Percentiles rank a stretch among this genome's conserved stretches.
phyloP scores from a whole-genome alignment of 352 stramenopile species.

The Plasmopara halstedii region DNA sequence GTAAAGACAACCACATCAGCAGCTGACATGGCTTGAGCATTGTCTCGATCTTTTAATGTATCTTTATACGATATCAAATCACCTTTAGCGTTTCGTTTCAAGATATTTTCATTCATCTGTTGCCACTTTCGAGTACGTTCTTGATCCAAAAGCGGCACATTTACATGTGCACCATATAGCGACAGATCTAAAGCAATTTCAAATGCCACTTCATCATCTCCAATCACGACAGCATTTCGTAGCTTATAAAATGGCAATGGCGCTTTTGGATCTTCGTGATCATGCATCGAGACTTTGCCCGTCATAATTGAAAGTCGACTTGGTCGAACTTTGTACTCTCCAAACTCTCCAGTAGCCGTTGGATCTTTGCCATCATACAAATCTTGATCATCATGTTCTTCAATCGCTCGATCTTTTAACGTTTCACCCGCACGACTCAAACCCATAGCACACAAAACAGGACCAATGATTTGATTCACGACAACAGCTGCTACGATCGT shows the following conservation, averaged over 20 bases:
- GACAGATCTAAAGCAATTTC: constrained; percentile 52
- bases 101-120: constrained; percentile 49
- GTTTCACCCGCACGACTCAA: constrained; percentile 43
- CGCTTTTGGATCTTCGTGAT: constrained; percentile 7
- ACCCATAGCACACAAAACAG: constrained; percentile 49
- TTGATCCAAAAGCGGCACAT: constrained; percentile 48
- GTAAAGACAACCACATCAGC: constrained; percentile 62
- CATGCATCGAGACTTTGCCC: background rate
- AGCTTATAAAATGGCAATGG: constrained; percentile 44
- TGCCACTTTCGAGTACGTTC: constrained; percentile 49
- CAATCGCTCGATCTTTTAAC: constrained; percentile 16
- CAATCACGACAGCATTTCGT: constrained; percentile 48
- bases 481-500: constrained; percentile 64
- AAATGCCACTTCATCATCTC: constrained; percentile 51
- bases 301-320: constrained; percentile 2
- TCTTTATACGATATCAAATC: constrained; percentile 64
- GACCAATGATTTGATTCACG: constrained; percentile 64
- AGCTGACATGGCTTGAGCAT: constrained; percentile 26
- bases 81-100: constrained; percentile 36
- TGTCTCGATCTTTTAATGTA: constrained; percentile 38
- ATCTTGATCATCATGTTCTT: constrained; percentile 4
- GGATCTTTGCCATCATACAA: background rate
- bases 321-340: background rate
- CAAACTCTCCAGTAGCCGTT: background rate
- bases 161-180: constrained; percentile 51